Evolutionary conservation across 148 eudicot genomes (phyloP).

Genomic region (Arbutus unedo): DNA sequence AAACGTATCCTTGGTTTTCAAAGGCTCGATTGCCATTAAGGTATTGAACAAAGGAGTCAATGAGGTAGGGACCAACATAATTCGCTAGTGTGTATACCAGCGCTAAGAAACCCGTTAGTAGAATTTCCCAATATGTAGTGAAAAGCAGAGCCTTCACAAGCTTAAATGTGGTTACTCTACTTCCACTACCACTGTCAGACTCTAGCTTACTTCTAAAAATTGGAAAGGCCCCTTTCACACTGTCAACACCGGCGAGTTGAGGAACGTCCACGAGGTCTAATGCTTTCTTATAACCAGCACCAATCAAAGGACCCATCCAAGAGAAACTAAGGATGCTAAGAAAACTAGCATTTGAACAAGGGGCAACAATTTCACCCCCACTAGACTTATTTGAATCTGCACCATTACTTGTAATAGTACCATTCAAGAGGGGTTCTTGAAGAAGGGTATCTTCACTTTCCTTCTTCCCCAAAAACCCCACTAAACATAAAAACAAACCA

Average conservation of each 20-base stretch:
- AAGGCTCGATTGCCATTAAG: slow-evolving; percentile 39
- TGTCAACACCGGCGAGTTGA: slow-evolving; percentile 38
- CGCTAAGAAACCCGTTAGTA: slow-evolving; percentile 34
- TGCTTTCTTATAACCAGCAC: slow-evolving; percentile 43
- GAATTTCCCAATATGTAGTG: slow-evolving; percentile 36
- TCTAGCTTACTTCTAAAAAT: slow-evolving; percentile 36
- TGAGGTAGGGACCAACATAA: slow-evolving; percentile 50
- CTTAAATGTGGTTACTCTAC: slow-evolving; percentile 34
- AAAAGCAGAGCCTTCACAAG: slow-evolving; percentile 43
- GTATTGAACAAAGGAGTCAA: slow-evolving; percentile 51
- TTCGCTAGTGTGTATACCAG: slow-evolving; percentile 33
- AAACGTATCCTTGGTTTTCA: slow-evolving; percentile 34
- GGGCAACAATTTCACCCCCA: slow-evolving; percentile 27
- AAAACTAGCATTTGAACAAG: slow-evolving; percentile 37
- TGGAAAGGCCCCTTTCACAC: slow-evolving; percentile 39
- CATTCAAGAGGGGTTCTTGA: slow-evolving; percentile 52
- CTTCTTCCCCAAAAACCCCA: slow-evolving; percentile 34
- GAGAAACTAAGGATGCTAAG: slow-evolving; percentile 49
- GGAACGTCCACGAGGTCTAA: slow-evolving; percentile 63
- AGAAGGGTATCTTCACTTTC: slow-evolving; percentile 21
- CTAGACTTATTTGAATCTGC: slow-evolving; percentile 17
- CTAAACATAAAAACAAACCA: slow-evolving; percentile 38
- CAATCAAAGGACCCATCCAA: slow-evolving; percentile 45
- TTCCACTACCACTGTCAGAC: slow-evolving; percentile 15
- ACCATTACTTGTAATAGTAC: slow-evolving; percentile 8